Evolutionary conservation across 805 yeast species (phyloP).

Genomic region (Priceomyces haplophilus): DNA sequence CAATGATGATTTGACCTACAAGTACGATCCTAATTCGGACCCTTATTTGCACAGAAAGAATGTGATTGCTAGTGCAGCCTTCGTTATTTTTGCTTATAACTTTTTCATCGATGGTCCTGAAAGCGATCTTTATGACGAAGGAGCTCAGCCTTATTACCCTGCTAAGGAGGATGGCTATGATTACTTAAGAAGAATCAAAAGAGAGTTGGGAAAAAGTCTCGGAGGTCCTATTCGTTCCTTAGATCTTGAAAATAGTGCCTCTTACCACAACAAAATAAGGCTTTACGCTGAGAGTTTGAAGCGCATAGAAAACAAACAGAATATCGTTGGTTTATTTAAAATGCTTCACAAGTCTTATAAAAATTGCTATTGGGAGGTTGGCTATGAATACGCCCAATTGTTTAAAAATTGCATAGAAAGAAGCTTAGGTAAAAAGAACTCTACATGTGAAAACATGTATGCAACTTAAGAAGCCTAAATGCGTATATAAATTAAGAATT

Average conservation of each 20-base stretch:
- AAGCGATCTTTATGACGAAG: slow-evolving; percentile 23
- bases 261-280: slow-evolving; percentile 42
- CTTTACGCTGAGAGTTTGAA: slow-evolving; percentile 40
- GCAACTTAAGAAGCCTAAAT: neutral
- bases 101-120: slow-evolving; percentile 50
- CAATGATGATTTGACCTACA: slow-evolving; percentile 43
- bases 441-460: slow-evolving; percentile 53
- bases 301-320: slow-evolving; percentile 41
- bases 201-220: slow-evolving; percentile 33
- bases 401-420: slow-evolving; percentile 54
- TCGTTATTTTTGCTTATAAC: slow-evolving; percentile 53
- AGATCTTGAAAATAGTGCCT: slow-evolving; percentile 18
- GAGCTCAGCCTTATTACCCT: slow-evolving; percentile 15
- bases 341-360: slow-evolving; percentile 35
- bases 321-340: slow-evolving; percentile 54
- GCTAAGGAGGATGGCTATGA: slow-evolving; percentile 49
- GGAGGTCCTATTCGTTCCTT: slow-evolving; percentile 18
- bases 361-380: slow-evolving; percentile 53
- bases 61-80: slow-evolving; percentile 37
- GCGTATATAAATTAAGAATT: neutral
- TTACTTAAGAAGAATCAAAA: slow-evolving; percentile 49
- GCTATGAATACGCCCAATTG: slow-evolving; percentile 53
- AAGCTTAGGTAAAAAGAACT: slow-evolving; percentile 46
- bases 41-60: slow-evolving; percentile 40
- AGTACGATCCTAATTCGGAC: slow-evolving; percentile 52